phyloP scores from a whole-genome alignment of 192 early-diverging fungal species.

The Backusella sp. region DNA sequence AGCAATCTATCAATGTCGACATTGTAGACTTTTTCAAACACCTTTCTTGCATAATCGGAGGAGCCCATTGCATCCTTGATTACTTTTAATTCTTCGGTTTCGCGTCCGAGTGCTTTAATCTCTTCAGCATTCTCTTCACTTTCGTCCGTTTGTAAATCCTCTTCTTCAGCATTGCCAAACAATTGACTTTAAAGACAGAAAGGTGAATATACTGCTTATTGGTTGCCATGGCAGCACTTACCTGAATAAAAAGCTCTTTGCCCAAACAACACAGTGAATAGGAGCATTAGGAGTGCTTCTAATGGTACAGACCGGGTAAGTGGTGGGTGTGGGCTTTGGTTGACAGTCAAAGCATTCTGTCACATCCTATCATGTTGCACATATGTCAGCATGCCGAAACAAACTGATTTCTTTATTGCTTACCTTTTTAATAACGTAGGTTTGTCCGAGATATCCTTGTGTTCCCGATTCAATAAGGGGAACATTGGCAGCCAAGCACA shows the following conservation, averaged over 20 bases:
- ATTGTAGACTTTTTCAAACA: constrained; percentile 83
- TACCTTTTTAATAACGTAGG: constrained; percentile 80
- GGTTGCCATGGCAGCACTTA: constrained; percentile 25
- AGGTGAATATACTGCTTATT: not conserved
- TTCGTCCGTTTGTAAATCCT: not conserved
- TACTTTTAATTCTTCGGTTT: constrained; percentile 67
- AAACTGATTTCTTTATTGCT: too few relatives aligned
- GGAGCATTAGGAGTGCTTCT: constrained; percentile 91
- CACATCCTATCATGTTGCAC: constrained; percentile 21
- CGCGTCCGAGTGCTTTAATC: constrained; percentile 66
- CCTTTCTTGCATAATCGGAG: constrained; percentile 54
- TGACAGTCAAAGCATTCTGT: constrained; percentile 96
- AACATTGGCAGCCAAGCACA: constrained; percentile 90
- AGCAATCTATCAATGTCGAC: constrained; percentile 79
- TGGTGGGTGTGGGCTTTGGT: constrained; percentile 80
- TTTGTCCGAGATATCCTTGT: constrained; percentile 91
- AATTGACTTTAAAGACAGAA: constrained; percentile 46
- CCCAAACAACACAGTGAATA: constrained; percentile 99
- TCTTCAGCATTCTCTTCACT: constrained; percentile 54
- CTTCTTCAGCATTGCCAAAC: constrained; percentile 70
- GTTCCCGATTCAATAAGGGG: constrained; percentile 98
- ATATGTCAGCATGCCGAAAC: not conserved
- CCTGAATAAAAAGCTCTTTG: constrained; percentile 93
- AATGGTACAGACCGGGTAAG: constrained; percentile 97
- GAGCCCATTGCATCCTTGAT: constrained; percentile 64